These are phyloP conservation scores for Plasmopara muralis DNA, from an alignment of 352 stramenopile species.

Conservation along the genomic window DNA sequence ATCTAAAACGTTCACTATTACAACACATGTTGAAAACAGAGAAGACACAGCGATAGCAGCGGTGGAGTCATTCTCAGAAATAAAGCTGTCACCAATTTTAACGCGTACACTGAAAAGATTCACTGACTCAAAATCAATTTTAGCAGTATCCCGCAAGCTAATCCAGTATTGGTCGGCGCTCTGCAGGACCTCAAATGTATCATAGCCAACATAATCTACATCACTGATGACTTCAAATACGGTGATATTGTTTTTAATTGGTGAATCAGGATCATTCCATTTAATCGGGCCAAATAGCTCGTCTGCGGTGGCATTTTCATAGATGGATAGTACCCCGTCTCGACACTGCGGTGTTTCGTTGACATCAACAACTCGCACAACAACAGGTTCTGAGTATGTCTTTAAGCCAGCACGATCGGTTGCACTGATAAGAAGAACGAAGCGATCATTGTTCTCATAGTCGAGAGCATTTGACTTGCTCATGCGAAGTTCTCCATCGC, in stretches of 20 bases:
- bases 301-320: conserved; percentile 27
- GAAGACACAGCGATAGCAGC: conserved; percentile 26
- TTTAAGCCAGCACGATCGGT: conserved; percentile 38
- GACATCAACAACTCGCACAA: conserved; percentile 11
- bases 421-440: conserved; percentile 31
- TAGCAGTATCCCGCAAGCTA: conserved; percentile 4
- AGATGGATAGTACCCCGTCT: conserved; percentile 8
- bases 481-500: conserved; percentile 43
- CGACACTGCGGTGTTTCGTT: conserved; percentile 17
- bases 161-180: conserved; percentile 13
- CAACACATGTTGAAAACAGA: conserved; percentile 28
- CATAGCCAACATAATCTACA: conserved; percentile 6
- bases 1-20: conserved; percentile 32
- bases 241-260: conserved; percentile 34
- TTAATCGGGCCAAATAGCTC: conserved; percentile 21
- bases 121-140: conserved; percentile 16
- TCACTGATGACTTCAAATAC: conserved; percentile 36
- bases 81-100: conserved; percentile 21
- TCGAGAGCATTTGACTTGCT: conserved; percentile 24
- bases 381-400: conserved; percentile 9
- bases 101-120: conserved; percentile 3
- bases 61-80: conserved; percentile 3
- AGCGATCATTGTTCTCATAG: conserved; percentile 29
- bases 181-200: conserved; percentile 10
- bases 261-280: conserved; percentile 38